phyloP scores from a whole-genome alignment of 2,329 filamentous ascomycete genomes.

The Xenoacremonium recifei region DNA sequence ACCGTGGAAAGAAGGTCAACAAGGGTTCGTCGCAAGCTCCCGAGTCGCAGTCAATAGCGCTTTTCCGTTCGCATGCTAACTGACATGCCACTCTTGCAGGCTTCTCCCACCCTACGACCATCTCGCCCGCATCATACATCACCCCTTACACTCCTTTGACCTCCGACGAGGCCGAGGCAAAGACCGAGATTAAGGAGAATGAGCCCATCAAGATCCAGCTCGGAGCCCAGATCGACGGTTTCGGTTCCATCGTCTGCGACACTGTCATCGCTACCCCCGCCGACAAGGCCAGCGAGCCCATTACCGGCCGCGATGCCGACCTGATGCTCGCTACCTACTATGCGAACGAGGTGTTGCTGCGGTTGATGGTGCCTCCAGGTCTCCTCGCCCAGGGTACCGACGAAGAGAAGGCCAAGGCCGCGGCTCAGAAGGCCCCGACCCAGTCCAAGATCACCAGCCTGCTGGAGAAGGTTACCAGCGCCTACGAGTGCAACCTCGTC shows the following conservation, averaged over 20 bases:
- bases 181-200: slow-evolving; percentile 72
- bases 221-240: slow-evolving; percentile 97
- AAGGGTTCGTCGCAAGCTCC: slow-evolving; percentile 66
- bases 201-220: slow-evolving; percentile 97
- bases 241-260: slow-evolving; percentile 94
- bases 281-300: slow-evolving; percentile 59
- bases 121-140: slow-evolving; percentile 91
- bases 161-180: slow-evolving; percentile 83
- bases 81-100: slow-evolving; percentile 57
- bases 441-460: slow-evolving; percentile 85
- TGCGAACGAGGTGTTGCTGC: slow-evolving; percentile 89
- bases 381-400: slow-evolving; percentile 79
- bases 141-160: slow-evolving; percentile 94
- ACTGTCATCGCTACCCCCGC: slow-evolving; percentile 72
- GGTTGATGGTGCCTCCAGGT: slow-evolving; percentile 89
- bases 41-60: background rate
- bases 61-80: slow-evolving; percentile 17
- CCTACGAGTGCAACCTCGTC: slow-evolving; percentile 87
- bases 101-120: slow-evolving; percentile 89
- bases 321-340: slow-evolving; percentile 89
- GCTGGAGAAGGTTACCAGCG: slow-evolving; percentile 87
- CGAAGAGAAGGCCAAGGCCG: slow-evolving; percentile 92
- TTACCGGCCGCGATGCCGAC: slow-evolving; percentile 80
- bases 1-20: slow-evolving; percentile 94
- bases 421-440: slow-evolving; percentile 75